Percentiles rank a stretch among this genome's conserved stretches.
Conservation (phyloP, 1,284 basidiomycete species). For the Boletus smithii region DNA sequence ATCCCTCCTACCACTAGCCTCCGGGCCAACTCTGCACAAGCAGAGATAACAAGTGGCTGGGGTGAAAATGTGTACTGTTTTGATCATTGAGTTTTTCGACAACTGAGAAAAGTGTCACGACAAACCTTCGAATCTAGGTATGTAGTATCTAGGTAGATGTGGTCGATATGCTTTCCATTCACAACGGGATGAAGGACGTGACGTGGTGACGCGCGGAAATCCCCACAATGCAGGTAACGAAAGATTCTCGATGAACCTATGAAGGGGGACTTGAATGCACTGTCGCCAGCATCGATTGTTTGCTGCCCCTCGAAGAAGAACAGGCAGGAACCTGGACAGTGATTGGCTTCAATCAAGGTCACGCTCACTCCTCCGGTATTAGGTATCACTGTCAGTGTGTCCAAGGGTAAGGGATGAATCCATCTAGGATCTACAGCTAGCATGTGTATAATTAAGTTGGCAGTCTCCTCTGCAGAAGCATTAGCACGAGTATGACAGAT, state of each 20-base stretch:
- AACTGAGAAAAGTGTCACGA: background rate
- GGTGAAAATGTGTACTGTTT: conserved; percentile 89
- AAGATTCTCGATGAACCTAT: conserved; percentile 72
- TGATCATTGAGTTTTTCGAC: conserved; percentile 1
- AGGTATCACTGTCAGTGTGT: conserved; percentile 72
- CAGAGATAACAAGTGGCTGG: conserved; percentile 87
- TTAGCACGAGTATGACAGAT: background rate
- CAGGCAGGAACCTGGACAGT: conserved; percentile 92
- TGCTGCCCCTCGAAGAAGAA: conserved; percentile 93
- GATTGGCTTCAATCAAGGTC: conserved; percentile 96
- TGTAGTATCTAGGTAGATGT: conserved; percentile 94
- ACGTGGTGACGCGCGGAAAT: conserved; percentile 84
- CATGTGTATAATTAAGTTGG: conserved; percentile 88
- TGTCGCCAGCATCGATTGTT: conserved; percentile 84
- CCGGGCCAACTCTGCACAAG: conserved; percentile 82
- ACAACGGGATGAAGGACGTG: conserved; percentile 83
- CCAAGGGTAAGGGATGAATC: conserved; percentile 83
- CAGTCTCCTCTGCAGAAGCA: conserved; percentile 56
- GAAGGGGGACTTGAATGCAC: conserved; percentile 63
- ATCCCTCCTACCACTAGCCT: conserved; percentile 49
- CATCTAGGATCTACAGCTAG: conserved; percentile 84
- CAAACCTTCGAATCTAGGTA: conserved; percentile 86
- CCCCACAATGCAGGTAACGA: conserved; percentile 94
- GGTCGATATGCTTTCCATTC: conserved; percentile 76
- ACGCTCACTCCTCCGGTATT: conserved; percentile 85